These are phyloP conservation scores for Gonium pectorale DNA, from an alignment of 139 green algal species.

Conservation along the genomic window DNA sequence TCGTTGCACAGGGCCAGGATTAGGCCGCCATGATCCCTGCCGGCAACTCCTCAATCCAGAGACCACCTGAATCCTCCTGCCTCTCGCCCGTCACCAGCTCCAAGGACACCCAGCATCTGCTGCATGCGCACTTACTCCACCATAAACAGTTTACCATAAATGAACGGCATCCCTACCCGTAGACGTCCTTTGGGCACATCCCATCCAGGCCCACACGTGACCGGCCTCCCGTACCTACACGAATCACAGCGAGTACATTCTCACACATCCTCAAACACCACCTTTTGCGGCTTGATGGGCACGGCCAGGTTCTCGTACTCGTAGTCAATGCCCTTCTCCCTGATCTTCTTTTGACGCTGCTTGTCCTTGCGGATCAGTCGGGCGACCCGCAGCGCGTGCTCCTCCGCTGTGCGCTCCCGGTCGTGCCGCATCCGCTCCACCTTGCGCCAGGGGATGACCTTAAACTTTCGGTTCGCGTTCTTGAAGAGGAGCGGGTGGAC, in stretches of 20 bases:
- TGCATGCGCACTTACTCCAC: too few relatives aligned
- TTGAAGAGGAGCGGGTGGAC: constrained; percentile 83
- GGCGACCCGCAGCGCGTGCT: constrained; percentile 62
- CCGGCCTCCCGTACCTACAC: too few relatives aligned
- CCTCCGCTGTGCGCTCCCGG: constrained; percentile 65
- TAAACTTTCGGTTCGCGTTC: constrained; percentile 74
- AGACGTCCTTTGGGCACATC: too few relatives aligned
- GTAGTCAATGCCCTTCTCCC: constrained; percentile 86
- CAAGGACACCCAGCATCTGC: too few relatives aligned
- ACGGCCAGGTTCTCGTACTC: constrained; percentile 70
- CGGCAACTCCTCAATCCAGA: too few relatives aligned
- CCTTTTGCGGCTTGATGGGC: constrained; percentile 57
- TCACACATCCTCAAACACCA: constrained; percentile 36
- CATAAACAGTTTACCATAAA: too few relatives aligned
- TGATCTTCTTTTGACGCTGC: constrained; percentile 69
- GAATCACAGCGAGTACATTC: background rate
- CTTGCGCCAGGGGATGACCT: constrained; percentile 79
- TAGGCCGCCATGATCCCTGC: too few relatives aligned
- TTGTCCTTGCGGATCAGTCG: constrained; percentile 66
- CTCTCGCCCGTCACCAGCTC: too few relatives aligned
- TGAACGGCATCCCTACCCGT: too few relatives aligned
- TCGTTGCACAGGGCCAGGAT: too few relatives aligned
- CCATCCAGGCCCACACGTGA: too few relatives aligned
- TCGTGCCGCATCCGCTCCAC: constrained; percentile 83
- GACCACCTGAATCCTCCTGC: too few relatives aligned